Evolutionary conservation across 371 early-diverging fungal species (phyloP).

Genomic region (Choanephora cucurbitarum): DNA sequence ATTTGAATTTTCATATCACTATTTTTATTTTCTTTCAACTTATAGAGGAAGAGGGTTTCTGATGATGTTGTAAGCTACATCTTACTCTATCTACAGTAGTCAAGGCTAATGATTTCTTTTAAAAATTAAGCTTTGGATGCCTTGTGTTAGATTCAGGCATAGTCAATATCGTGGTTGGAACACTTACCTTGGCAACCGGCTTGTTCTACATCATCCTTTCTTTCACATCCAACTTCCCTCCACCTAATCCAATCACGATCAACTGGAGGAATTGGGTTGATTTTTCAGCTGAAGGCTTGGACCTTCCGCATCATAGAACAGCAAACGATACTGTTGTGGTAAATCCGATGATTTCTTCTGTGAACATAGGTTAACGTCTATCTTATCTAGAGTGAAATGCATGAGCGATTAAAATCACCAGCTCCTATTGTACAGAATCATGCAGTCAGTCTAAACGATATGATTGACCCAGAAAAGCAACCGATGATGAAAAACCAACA

Average conservation of each 20-base stretch:
- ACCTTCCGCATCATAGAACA: slow-evolving; percentile 31
- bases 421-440: slow-evolving; percentile 10
- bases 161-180: slow-evolving; percentile 41
- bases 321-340: slow-evolving; percentile 25
- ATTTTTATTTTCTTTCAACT: slow-evolving; percentile 36
- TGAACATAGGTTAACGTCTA: too few species aligned
- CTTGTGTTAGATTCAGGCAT: slow-evolving; percentile 32
- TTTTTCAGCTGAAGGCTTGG: slow-evolving; percentile 46
- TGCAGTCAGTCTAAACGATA: slow-evolving; percentile 33
- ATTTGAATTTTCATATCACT: slow-evolving; percentile 24
- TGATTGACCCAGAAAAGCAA: slow-evolving; percentile 18
- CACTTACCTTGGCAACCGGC: slow-evolving; percentile 36
- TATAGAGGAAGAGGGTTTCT: slow-evolving; percentile 43
- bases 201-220: slow-evolving; percentile 43
- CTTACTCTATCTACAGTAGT: too few species aligned
- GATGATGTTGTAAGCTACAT: slow-evolving; percentile 52
- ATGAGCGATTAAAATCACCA: slow-evolving; percentile 20
- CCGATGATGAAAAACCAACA: not conserved
- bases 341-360: slow-evolving; percentile 1
- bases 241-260: slow-evolving; percentile 37
- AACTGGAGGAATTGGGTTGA: slow-evolving; percentile 53
- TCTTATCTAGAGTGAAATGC: slow-evolving; percentile 20
- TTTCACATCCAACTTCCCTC: slow-evolving; percentile 37
- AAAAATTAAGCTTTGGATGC: slow-evolving; percentile 44
- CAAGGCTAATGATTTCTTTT: not conserved